A percentile compares a stretch with the other conserved stretches of the same genome.
Conservation (phyloP, 1,284 basidiomycete genomes). For the Termitomyces sp. region DNA sequence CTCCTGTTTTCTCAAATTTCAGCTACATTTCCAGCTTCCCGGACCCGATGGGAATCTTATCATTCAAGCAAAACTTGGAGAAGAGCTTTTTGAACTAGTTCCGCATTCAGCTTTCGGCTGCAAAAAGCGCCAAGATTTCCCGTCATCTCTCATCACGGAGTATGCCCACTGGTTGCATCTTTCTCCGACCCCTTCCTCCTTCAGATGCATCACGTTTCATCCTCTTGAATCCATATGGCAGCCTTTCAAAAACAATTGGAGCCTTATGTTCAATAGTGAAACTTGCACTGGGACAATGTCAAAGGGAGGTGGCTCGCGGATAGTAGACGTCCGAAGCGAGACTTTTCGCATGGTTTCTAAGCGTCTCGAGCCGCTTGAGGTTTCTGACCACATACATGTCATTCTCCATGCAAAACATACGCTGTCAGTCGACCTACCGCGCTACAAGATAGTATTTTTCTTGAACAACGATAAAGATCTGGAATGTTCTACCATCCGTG, state of each 20-base stretch:
- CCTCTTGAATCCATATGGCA: constrained; percentile 24
- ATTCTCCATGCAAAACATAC: constrained; percentile 4
- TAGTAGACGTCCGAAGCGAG: constrained; percentile 29
- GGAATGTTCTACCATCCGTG: constrained; percentile 31
- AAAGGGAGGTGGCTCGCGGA: background rate
- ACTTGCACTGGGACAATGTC: constrained; percentile 1
- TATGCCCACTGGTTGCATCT: constrained; percentile 36
- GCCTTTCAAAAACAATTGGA: constrained; percentile 9
- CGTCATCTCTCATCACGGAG: constrained; percentile 25
- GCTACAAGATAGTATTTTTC: constrained; percentile 35
- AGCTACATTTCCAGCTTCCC: constrained; percentile 29
- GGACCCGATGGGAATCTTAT: constrained; percentile 19
- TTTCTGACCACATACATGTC: constrained; percentile 24
- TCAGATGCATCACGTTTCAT: constrained; percentile 32
- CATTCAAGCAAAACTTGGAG: constrained; percentile 23
- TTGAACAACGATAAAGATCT: constrained; percentile 22
- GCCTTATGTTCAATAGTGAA: background rate
- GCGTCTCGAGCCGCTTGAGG: constrained; percentile 28
- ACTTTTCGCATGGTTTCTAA: constrained; percentile 27
- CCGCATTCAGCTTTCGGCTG: constrained; percentile 25
- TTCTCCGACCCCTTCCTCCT: constrained; percentile 12
- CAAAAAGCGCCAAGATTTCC: constrained; percentile 27
- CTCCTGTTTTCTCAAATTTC: background rate
- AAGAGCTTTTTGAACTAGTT: constrained; percentile 29
- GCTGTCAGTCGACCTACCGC: constrained; percentile 22